Conservation (phyloP, 495 filamentous ascomycete genomes). For the Usnea hakonensis region DNA sequence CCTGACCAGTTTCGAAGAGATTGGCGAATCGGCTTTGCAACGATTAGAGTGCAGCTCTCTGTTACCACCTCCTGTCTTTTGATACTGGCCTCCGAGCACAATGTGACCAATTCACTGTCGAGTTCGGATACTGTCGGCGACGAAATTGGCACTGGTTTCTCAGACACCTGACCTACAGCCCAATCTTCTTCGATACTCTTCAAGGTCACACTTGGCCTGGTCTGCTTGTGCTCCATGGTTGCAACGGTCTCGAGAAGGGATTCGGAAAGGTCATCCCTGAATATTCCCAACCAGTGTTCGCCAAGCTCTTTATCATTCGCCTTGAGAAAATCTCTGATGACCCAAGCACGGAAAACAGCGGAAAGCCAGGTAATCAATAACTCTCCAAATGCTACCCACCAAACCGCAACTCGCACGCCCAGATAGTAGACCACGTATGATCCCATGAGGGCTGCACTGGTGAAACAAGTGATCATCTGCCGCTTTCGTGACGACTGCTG, state of each 20-base stretch:
- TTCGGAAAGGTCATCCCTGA: not conserved
- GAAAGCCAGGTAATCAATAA: not conserved
- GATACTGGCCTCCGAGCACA: not conserved
- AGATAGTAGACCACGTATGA: slow-evolving; percentile 1
- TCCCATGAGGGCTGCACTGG: not conserved
- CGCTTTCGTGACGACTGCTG: not conserved
- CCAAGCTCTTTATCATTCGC: not conserved
- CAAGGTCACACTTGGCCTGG: not conserved
- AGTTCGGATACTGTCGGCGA: not conserved
- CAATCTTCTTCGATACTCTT: not conserved
- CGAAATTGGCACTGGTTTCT: not conserved
- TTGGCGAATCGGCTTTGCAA: slow-evolving; percentile 2
- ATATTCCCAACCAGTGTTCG: slow-evolving; percentile 5
- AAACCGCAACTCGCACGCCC: slow-evolving; percentile 4
- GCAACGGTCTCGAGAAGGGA: slow-evolving; percentile 8
- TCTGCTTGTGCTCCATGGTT: not conserved
- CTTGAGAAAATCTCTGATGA: not conserved
- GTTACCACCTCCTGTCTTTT: not conserved
- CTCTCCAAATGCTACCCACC: slow-evolving; percentile 3
- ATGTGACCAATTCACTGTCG: not conserved
- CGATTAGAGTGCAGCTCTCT: not conserved
- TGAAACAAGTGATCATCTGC: not conserved
- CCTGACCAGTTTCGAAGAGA: slow-evolving; percentile 7
- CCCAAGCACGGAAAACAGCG: not conserved
- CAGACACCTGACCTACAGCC: not conserved